Percentiles rank a stretch among this genome's conserved stretches.
Conservation (phyloP, 768 basidiomycete species). For the Hemileccinum impolitum region DNA sequence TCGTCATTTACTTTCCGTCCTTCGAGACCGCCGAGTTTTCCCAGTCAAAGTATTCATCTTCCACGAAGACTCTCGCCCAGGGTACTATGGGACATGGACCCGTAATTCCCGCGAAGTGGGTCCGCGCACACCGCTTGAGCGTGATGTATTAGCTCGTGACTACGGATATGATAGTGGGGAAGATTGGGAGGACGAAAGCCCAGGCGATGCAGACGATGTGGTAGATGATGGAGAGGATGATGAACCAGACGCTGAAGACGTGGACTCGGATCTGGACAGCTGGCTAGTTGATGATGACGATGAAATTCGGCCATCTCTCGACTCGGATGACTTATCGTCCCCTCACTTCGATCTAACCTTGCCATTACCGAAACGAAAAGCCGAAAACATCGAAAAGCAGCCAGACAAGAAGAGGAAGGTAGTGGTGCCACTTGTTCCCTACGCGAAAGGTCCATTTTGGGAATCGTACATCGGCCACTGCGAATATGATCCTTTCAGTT, state of each 20-base stretch:
- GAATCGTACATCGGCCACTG: conserved; percentile 66
- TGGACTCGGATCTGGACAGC: conserved; percentile 38
- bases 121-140: conserved; percentile 77
- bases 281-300: conserved; percentile 65
- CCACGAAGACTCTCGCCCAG: conserved; percentile 79
- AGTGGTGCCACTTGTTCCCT: conserved; percentile 76
- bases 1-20: conserved; percentile 55
- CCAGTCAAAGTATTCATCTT: conserved; percentile 86
- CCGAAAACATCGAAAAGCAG: conserved; percentile 44
- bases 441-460: conserved; percentile 80
- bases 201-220: conserved; percentile 73
- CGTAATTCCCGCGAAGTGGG: conserved; percentile 74
- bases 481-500: conserved; percentile 64
- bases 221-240: conserved; percentile 60
- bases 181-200: conserved; percentile 92
- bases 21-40: conserved; percentile 59
- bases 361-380: conserved; percentile 62
- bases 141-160: conserved; percentile 75
- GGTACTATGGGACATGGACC: conserved; percentile 95
- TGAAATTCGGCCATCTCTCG: conserved; percentile 48
- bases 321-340: conserved; percentile 36
- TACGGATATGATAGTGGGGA: conserved; percentile 93
- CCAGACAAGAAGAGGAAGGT: conserved; percentile 70
- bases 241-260: conserved; percentile 57
- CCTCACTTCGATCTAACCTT: conserved; percentile 32